Evolutionary conservation across 73 alveolate genomes (phyloP), one percentile per base, ranked within the genome.

Genomic region (Blepharisma stoltei): DNA sequence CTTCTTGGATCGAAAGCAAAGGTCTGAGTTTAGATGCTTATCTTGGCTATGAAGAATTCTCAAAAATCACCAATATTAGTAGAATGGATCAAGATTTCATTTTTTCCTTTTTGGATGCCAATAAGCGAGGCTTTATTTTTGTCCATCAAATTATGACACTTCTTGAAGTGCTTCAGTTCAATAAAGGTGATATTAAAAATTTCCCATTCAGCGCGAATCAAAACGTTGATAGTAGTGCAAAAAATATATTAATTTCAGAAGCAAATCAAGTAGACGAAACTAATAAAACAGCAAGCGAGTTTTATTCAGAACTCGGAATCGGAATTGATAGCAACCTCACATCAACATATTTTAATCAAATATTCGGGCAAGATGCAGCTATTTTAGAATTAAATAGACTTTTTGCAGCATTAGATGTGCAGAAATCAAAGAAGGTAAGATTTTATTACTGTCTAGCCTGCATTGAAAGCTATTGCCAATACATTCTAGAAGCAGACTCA

Each of bases 71-170:
- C 27, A 52, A 52, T 52, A 52, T 52, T 52, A 20, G 23, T 11
- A 52, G 23, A 52, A 52, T 11, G n/a, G 23, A 14, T 52, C n/a
- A 14, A 52, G n/a, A 11, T 25, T 14, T n/a, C 45, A 14, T 60
- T 18, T 60, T 60, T 60, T 14, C 14, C 46, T 60, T 60, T 25
- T 9, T 60, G 18, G 73, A 60, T 25, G 14, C 46, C 46, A 14
- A 14, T 25, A 38, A 38, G 45, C 38, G 73, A 60, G 73, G 73
- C 18, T 60, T 18, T 38, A 25, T 60, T 25, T 60, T 60, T 25
- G 73, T 4, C 23, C 73, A 60, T 60, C 73, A 60, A 25, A 14
- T 60, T 20, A 38, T 38, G 14, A 60, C 73, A 20, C 18, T 60
- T 20, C 49, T 60, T 8, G 73, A 60, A 8, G 18, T 60, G 37